A percentile compares a stretch with the other conserved stretches of the same genome.
phyloP scores from a whole-genome alignment of 2,329 filamentous ascomycete species.

The Fusarium irregulare region DNA sequence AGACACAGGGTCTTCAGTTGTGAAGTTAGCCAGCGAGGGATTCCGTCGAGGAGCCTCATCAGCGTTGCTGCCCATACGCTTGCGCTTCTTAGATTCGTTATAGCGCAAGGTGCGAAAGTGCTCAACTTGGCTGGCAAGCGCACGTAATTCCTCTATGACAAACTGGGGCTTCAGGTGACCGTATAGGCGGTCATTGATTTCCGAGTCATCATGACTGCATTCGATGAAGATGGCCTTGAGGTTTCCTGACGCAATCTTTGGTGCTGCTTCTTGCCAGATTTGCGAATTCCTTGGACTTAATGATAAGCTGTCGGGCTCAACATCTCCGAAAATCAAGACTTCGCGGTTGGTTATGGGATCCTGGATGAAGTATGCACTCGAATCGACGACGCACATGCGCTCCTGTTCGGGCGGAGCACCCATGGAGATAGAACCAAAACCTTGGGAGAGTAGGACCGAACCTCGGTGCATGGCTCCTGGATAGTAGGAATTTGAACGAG shows the following conservation, averaged over 20 bases:
- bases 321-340: slow-evolving; percentile 93
- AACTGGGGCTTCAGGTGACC: slow-evolving; percentile 89
- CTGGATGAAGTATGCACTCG: slow-evolving; percentile 92
- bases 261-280: slow-evolving; percentile 90
- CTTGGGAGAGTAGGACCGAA: slow-evolving; percentile 50
- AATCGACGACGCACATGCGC: slow-evolving; percentile 79
- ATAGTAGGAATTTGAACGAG: slow-evolving; percentile 45
- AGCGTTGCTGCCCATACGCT: slow-evolving; percentile 59
- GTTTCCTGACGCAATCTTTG: slow-evolving; percentile 78
- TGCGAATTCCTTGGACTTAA: slow-evolving; percentile 81
- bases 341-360: slow-evolving; percentile 77
- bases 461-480: slow-evolving; percentile 37
- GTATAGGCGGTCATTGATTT: slow-evolving; percentile 81
- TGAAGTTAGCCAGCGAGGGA: slow-evolving; percentile 36
- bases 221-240: slow-evolving; percentile 92
- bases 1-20: slow-evolving; percentile 61
- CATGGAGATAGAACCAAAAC: slow-evolving; percentile 41
- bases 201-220: slow-evolving; percentile 89
- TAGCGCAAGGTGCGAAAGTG: slow-evolving; percentile 54
- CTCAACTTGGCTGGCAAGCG: slow-evolving; percentile 75
- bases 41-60: slow-evolving; percentile 41
- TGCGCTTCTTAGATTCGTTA: slow-evolving; percentile 69
- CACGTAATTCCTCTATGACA: slow-evolving; percentile 80
- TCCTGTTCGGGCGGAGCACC: slow-evolving; percentile 54
- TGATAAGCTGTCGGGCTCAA: slow-evolving; percentile 90